These are phyloP conservation scores for Clitopilus passeckerianus DNA, from an alignment of 768 basidiomycete species.

Conservation along the genomic window DNA sequence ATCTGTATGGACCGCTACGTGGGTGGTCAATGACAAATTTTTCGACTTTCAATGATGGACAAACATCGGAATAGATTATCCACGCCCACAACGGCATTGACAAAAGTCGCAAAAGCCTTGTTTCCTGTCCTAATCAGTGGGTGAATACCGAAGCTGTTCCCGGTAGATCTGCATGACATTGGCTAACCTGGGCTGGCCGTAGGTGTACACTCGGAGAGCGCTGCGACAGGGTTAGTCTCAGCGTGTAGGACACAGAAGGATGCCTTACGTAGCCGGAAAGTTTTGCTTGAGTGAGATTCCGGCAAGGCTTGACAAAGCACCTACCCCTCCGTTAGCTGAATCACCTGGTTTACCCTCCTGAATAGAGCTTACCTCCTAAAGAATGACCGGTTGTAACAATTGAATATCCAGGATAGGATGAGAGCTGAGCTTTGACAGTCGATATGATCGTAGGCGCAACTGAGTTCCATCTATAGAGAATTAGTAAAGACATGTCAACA, in stretches of 20 bases:
- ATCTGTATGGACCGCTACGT: constrained; percentile 43
- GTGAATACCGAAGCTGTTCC: not conserved
- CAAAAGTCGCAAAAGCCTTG: constrained; percentile 37
- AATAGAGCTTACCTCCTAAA: not conserved
- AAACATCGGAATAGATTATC: constrained; percentile 37
- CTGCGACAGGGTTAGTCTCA: not conserved
- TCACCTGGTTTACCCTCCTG: no score
- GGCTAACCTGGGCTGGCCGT: constrained; percentile 37
- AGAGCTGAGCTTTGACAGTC: not conserved
- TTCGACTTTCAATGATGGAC: not conserved
- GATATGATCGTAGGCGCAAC: not conserved
- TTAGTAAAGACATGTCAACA: no score
- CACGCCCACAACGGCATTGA: constrained; percentile 35
- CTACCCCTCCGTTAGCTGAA: not conserved
- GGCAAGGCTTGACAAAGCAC: not conserved
- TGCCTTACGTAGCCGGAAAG: constrained; percentile 18
- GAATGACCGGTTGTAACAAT: not conserved
- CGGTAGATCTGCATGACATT: not conserved
- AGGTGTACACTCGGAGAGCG: constrained; percentile 17
- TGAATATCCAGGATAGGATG: not conserved
- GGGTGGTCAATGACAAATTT: no score
- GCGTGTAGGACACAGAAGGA: constrained; percentile 21
- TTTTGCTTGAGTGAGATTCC: not conserved
- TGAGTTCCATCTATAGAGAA: not conserved
- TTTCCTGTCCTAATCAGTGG: constrained; percentile 21